Percentiles rank a stretch among this genome's conserved stretches.
Evolutionary conservation across 345 rosid genomes (phyloP).

Genomic region (Eucalyptus polyanthemos): DNA sequence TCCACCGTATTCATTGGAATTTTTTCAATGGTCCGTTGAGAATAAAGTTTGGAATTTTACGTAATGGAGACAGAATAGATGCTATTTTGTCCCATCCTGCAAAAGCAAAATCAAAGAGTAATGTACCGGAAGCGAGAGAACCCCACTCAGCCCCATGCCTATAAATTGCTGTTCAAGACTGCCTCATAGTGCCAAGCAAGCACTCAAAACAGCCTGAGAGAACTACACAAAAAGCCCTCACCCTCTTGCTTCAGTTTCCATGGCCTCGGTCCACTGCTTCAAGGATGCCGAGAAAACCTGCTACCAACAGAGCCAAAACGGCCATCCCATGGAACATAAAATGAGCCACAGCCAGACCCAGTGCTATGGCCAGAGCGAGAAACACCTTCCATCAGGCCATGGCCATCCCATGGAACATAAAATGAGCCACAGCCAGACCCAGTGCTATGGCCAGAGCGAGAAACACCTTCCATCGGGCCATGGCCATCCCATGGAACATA

Average conservation of each 20-base stretch:
- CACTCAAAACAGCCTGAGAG: not conserved
- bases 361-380: not conserved
- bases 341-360: not conserved
- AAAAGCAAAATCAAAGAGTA: not conserved
- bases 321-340: not conserved
- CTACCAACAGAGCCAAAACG: not conserved
- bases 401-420: not conserved
- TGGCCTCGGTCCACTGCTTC: constrained; percentile 1
- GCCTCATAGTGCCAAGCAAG: not conserved
- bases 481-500: not conserved
- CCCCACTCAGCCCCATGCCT: not conserved
- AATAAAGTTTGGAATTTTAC: not conserved
- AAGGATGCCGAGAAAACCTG: not conserved
- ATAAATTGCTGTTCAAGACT: not conserved
- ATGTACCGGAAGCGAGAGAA: not conserved
- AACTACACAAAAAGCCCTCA: not conserved
- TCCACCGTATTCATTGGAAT: not conserved
- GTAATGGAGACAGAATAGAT: not conserved
- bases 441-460: not conserved
- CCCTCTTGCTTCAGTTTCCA: not conserved
- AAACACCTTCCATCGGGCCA: not conserved
- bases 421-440: not conserved
- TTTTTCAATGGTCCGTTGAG: not conserved
- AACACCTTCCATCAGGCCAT: not conserved
- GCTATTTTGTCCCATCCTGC: not conserved